Percentiles rank a stretch among this genome's conserved stretches.
Conservation (phyloP, 495 filamentous ascomycete genomes). For the Podospora comata region DNA sequence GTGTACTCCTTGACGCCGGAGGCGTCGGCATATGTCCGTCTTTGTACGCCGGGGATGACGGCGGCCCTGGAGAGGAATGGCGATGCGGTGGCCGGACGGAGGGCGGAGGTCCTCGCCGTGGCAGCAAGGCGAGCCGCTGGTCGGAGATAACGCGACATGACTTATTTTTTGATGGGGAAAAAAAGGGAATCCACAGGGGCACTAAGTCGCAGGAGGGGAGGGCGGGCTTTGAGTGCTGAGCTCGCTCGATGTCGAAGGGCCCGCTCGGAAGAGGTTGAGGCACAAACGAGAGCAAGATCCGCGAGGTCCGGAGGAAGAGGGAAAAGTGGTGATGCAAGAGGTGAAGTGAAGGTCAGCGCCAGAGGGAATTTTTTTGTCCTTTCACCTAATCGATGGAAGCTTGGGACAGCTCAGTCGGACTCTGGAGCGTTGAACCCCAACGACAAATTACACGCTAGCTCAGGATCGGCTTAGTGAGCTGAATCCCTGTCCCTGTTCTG, state of each 20-base stretch:
- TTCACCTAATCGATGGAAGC: slow-evolving; percentile 22
- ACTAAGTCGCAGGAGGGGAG: slow-evolving; percentile 6
- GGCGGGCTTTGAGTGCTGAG: background rate
- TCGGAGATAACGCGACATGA: slow-evolving; percentile 73
- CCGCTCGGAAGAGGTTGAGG: slow-evolving; percentile 13
- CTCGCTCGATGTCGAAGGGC: slow-evolving; percentile 16
- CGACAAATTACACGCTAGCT: slow-evolving; percentile 27
- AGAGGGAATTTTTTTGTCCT: slow-evolving; percentile 38
- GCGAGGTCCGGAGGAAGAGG: background rate
- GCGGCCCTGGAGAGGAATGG: slow-evolving; percentile 48
- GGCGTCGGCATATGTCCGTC: slow-evolving; percentile 52
- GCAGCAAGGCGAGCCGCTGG: slow-evolving; percentile 74
- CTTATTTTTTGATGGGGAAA: slow-evolving; percentile 21
- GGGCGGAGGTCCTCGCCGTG: slow-evolving; percentile 53
- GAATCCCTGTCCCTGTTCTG: slow-evolving; percentile 15
- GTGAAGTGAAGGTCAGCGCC: slow-evolving; percentile 5
- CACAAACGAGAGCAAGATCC: slow-evolving; percentile 8
- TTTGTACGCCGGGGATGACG: slow-evolving; percentile 41
- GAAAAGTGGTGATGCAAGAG: slow-evolving; percentile 19
- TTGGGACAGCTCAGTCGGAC: slow-evolving; percentile 30
- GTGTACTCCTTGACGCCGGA: slow-evolving; percentile 85
- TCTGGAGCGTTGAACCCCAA: slow-evolving; percentile 37
- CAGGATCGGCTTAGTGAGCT: slow-evolving; percentile 24
- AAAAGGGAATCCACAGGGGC: slow-evolving; percentile 20
- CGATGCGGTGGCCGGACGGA: slow-evolving; percentile 45